Base-by-base conservation (phyloP, 805 yeast species). In the Schwanniomyces polymorphus region DNA sequence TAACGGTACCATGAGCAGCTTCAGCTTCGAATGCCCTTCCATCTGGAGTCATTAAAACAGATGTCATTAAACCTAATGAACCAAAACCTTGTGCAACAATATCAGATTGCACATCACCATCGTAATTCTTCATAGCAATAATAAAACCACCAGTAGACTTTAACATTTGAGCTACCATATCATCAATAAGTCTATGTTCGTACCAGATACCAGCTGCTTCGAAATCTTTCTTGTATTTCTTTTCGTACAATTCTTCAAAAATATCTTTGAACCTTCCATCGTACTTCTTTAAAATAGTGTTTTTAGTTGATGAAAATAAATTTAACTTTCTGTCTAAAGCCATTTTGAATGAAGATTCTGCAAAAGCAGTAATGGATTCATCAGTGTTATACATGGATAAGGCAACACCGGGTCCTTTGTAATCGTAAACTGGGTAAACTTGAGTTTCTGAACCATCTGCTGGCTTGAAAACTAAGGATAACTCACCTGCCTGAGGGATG, bases 1-100 rank as follows among this genome's bases (percentile, higher is more conserved):
- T 92, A 58, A 92, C 98, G 11, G 98, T 92, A 47, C 98, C 98
- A 68, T 92, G 98, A n/a, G 98, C 98, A 49, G 98, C 98, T 77
- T 92, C 98, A 46, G 91, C 76, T 76, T 92, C 97, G 67, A 89
- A 91, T 11, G 97, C 85, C 75, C 88, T 88, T 23, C 97, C 97
- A 69, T 92, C 97, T 43, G 97, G 95, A n/a, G 97, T 84, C 63
- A 91, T 82, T 58, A 92, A 80, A n/a, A 90, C 96, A 2, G 98
- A 92, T 27, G 98, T 91, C 98, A 92, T 92, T 58, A 92, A 80
- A 38, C 98, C 98, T 56, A 92, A 78, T 16, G 97, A 91, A 33
- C 98, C 98, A 60, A 92, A 92, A 33, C 98, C 98, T 74, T 92
- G 98, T 27, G 98, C 98, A 48, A 92, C 97, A 62, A 92, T 87